phyloP scores from a whole-genome alignment of 306 rosid genomes.

The Vicia villosa region DNA sequence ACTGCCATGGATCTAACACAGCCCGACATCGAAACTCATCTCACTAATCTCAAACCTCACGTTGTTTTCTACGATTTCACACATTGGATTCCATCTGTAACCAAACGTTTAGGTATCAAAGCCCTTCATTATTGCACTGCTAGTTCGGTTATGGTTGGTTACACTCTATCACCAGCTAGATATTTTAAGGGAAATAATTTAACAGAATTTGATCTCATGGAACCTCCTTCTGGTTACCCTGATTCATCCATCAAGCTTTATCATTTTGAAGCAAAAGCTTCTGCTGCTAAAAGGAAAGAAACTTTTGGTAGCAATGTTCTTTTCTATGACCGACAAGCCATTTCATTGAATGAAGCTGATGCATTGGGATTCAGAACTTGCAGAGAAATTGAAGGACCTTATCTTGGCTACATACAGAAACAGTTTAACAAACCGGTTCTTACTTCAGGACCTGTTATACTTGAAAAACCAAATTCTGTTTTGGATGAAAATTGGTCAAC shows the following conservation, averaged over 20 bases:
- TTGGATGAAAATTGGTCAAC: conserved; percentile 40
- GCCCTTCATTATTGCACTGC: conserved; percentile 28
- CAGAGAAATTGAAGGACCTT: conserved; percentile 48
- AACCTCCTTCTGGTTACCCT: conserved; percentile 41
- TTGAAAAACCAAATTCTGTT: conserved; percentile 2
- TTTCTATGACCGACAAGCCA: conserved; percentile 33
- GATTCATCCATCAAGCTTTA: conserved; percentile 33
- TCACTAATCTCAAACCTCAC: conserved; percentile 37
- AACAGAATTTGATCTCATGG: conserved; percentile 29
- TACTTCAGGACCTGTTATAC: conserved; percentile 32
- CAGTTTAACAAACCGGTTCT: conserved; percentile 33
- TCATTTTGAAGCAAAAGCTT: conserved; percentile 29
- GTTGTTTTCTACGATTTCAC: conserved; percentile 46
- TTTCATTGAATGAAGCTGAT: conserved; percentile 24
- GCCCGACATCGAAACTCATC: conserved; percentile 13
- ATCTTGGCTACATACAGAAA: conserved; percentile 30
- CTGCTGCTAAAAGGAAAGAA: background rate
- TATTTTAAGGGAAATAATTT: background rate
- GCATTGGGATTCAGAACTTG: conserved; percentile 33
- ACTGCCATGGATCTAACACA: conserved; percentile 45
- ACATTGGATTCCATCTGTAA: conserved; percentile 39
- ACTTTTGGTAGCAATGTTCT: conserved; percentile 31
- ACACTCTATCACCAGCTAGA: conserved; percentile 12
- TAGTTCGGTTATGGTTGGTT: conserved; percentile 26
- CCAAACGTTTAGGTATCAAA: conserved; percentile 27